Evolutionary conservation across 192 early-diverging fungal genomes (phyloP), one percentile per base, ranked within the genome.

Genomic region (Coemansia sp.): DNA sequence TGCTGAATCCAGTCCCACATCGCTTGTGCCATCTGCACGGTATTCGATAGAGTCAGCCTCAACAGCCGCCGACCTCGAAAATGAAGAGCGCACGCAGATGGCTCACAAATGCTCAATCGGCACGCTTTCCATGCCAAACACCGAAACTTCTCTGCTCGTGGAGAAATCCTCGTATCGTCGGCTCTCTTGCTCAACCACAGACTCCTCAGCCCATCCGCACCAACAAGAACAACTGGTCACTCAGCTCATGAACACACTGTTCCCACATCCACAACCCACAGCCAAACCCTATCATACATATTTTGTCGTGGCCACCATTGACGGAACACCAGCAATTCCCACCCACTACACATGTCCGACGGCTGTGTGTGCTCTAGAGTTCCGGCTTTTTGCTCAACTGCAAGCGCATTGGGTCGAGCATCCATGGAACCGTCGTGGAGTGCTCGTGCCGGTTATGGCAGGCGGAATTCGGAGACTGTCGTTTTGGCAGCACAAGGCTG

Each of bases 401-500:
- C 63, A 60, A 18, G n/a, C 18, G 4, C 73, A 75, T 42, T 75
- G 73, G 73, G 15, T 60, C 0, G 31, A 50, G 53, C 73, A 75
- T 47, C 73, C 73, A 15, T 75, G 73, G 73, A 75, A 75, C 58
- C 38, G 73, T 20, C 67, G 73, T 21, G 59, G 63, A 0, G 56
- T 66, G 7, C 37, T 75, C n/a, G 18, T 69, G 37, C 73, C 73
- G 1, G 73, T 75, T 4, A 36, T 63, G 2, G 73, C 67, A 1
- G 73, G 73, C 9, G 73, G 73, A 0, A 65, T 75, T 20, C 60
- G 73, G 24, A 36, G 67, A n/a, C 49, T 75, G 21, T 49, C 63
- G 12, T 75, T 69, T 8, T 75, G 73, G 73, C 63, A 68, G 54
- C 73, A 75, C 73, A 75, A 75, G 56, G 60, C 37, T 31, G 37